phyloP scores from a whole-genome alignment of 768 basidiomycete species.

The Hygrophoropsis aurantiaca region DNA sequence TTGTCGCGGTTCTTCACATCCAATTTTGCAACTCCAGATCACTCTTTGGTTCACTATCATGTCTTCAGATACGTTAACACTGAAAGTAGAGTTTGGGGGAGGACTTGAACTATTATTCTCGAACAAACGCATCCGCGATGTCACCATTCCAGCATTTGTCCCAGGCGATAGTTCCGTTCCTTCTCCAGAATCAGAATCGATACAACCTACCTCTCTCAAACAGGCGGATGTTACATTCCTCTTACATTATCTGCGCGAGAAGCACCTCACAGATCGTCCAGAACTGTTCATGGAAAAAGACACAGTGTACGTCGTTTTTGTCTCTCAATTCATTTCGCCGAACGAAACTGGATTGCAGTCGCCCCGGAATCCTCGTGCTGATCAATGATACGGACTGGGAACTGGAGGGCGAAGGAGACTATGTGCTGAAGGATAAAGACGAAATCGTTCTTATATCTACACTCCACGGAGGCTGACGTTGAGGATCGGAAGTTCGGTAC shows the following conservation, averaged over 20 bases:
- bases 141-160: slow-evolving; percentile 53
- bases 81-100: slow-evolving; percentile 80
- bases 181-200: slow-evolving; percentile 1
- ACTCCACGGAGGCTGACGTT: slow-evolving; percentile 71
- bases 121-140: slow-evolving; percentile 58
- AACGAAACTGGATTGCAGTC: slow-evolving; percentile 47
- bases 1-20: no score
- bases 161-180: slow-evolving; percentile 35
- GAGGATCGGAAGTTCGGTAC: no score
- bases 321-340: not conserved
- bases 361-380: slow-evolving; percentile 95
- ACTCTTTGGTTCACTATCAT: no score
- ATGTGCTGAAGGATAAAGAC: slow-evolving; percentile 73
- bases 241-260: slow-evolving; percentile 73
- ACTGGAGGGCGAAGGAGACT: slow-evolving; percentile 90
- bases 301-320: slow-evolving; percentile 65
- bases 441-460: slow-evolving; percentile 97
- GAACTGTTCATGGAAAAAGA: slow-evolving; percentile 88
- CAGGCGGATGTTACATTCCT: slow-evolving; percentile 72
- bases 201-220: slow-evolving; percentile 27
- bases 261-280: slow-evolving; percentile 77
- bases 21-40: not conserved
- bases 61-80: slow-evolving; percentile 16
- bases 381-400: slow-evolving; percentile 99
- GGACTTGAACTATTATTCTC: slow-evolving; percentile 85